Base-by-base conservation (phyloP, 1,284 basidiomycete species). In the Golubevia pallescens region DNA sequence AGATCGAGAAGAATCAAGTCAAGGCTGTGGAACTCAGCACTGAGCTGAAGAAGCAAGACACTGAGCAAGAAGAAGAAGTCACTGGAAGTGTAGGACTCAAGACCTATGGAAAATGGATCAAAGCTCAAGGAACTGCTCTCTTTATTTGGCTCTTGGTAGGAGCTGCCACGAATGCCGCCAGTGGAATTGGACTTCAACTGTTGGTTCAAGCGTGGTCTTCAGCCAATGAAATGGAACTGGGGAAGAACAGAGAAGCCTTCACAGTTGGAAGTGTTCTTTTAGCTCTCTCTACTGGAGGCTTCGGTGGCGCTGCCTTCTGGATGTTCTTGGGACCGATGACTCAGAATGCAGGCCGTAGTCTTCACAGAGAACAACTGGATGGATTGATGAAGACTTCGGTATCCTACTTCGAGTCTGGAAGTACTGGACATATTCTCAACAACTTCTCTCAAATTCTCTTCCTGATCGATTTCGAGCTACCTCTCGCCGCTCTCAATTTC, bases 381-480 rank as follows among this genome's bases (percentile, higher is more conserved):
- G 42, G 42, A 16, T 48, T 48, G 16, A 48, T 48, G 42, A 60
- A 57, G 1, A 68, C 77, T 24, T 68, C 72, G 1, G 48, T 79
- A 6, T 67, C 65, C 13, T 74, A 74, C 61, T 79, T 79, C 59
- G 60, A 60, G 38, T 68, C 63, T 28, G 74, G 68, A 58, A 65
- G 66, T 13, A 53, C 66, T 21, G 77, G 77, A 1, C 70, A 70
- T 42, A 71, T 79, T 62, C 59, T 71, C 53, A 77, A 77, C 34
- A 70, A 75, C 57, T 77, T 77, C 54, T 78, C 77, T 32, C 75
- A 77, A 28, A 75, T 77, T 23, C 61, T 78, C 28, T 74, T 71
- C 60, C 67, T 70, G 51, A 24, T 77, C 16, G 75, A 77, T 38
- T 67, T 62, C 54, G 66, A 66, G 14, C 65, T 76, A 19, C 53